A percentile compares a stretch with the other conserved stretches of the same genome.
Conservation (phyloP, 352 stramenopile species). For the Phytophthora cryptogea region DNA sequence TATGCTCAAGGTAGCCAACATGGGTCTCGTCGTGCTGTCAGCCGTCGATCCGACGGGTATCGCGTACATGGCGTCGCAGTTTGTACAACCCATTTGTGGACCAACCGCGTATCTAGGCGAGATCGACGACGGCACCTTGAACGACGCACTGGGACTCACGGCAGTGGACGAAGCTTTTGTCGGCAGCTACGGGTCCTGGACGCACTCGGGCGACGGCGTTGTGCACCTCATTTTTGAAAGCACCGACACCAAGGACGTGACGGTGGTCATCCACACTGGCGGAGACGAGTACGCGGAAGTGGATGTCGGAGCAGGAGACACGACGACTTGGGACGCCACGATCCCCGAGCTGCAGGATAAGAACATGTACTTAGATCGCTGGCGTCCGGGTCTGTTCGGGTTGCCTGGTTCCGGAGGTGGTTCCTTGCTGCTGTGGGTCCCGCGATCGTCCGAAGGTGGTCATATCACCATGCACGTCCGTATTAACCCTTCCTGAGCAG, state of each 20-base stretch:
- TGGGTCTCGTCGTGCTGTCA: slow-evolving; percentile 31
- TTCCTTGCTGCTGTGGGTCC: slow-evolving; percentile 22
- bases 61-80: slow-evolving; percentile 48
- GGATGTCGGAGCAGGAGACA: slow-evolving; percentile 26
- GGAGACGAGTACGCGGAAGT: slow-evolving; percentile 27
- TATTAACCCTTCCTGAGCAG: slow-evolving; percentile 40
- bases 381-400: slow-evolving; percentile 33
- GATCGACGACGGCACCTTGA: slow-evolving; percentile 47
- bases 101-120: slow-evolving; percentile 45
- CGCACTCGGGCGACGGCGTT: slow-evolving; percentile 28
- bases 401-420: slow-evolving; percentile 18
- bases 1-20: slow-evolving; percentile 34
- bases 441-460: slow-evolving; percentile 32
- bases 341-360: slow-evolving; percentile 42
- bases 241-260: slow-evolving; percentile 5
- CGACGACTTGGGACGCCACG: slow-evolving; percentile 27
- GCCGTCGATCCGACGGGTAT: slow-evolving; percentile 49
- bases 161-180: slow-evolving; percentile 42
- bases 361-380: slow-evolving; percentile 45
- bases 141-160: slow-evolving; percentile 34
- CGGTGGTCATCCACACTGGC: slow-evolving; percentile 27
- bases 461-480: slow-evolving; percentile 51
- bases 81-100: slow-evolving; percentile 56
- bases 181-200: slow-evolving; percentile 38
- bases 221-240: slow-evolving; percentile 39